Percentiles rank a stretch among this genome's conserved stretches.
These are phyloP conservation scores for Aspergillus sojae DNA, from an alignment of 2,329 filamentous ascomycete species.

Conservation along the genomic window DNA sequence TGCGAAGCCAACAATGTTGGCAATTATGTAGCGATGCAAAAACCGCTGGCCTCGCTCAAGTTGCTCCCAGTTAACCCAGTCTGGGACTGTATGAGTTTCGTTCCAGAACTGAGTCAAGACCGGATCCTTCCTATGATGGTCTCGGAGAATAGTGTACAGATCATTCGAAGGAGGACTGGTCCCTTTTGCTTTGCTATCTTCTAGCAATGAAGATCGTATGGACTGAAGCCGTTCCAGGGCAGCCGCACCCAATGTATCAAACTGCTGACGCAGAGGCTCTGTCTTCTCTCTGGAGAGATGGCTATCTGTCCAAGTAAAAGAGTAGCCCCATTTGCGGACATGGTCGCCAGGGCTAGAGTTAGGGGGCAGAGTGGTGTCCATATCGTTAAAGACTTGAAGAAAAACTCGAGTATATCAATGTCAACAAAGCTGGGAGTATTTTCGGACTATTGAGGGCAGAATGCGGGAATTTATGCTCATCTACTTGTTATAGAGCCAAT, in stretches of 20 bases:
- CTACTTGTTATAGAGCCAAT: not conserved
- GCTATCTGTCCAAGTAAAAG: slow-evolving; percentile 19
- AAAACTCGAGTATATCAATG: not conserved
- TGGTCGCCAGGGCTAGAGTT: slow-evolving; percentile 8
- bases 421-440: not conserved
- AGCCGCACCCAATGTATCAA: slow-evolving; percentile 17
- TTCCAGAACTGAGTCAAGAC: slow-evolving; percentile 62
- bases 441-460: not conserved
- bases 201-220: slow-evolving; percentile 11
- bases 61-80: slow-evolving; percentile 76
- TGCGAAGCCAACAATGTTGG: slow-evolving; percentile 24
- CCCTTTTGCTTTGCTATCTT: slow-evolving; percentile 12
- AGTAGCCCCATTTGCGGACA: slow-evolving; percentile 21
- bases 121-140: slow-evolving; percentile 59
- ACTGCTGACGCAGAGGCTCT: slow-evolving; percentile 20
- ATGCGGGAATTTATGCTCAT: not conserved
- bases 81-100: slow-evolving; percentile 65
- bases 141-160: slow-evolving; percentile 62
- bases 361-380: not conserved
- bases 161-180: slow-evolving; percentile 41
- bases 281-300: slow-evolving; percentile 15
- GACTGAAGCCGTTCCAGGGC: slow-evolving; percentile 19
- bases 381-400: not conserved
- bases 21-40: slow-evolving; percentile 71
- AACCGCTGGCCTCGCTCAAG: slow-evolving; percentile 72